Base-by-base conservation (phyloP, 805 yeast genomes). In the Ogataea neopini region DNA sequence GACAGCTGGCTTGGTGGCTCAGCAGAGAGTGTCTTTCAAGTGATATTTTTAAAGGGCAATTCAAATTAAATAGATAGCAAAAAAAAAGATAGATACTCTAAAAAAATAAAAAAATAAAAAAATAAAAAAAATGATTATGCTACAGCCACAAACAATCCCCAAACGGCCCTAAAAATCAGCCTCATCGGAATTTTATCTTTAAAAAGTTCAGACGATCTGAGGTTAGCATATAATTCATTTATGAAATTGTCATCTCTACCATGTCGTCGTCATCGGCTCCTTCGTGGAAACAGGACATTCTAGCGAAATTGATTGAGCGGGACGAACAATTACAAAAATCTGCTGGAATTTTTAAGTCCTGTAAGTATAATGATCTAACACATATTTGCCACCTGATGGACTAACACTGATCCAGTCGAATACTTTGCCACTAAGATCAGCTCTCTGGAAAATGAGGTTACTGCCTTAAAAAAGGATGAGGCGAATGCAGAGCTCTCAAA, bases 231-330 rank as follows among this genome's bases (percentile, higher is more conserved):
- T 22, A 22, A 5, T 22, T 22, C 7, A 22, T 22, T 22, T 8
- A 25, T 22, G 28, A 23, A 39, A 39, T 36, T 28, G 13, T 28
- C 11, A n/a, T 28, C 32, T 36, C 15, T 10, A 17, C 28, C 30
- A 19, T 35, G 28, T 37, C 30, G 19, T 13, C 28, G 15, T 10
- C 11, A 11, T 22, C 29, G 37, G n/a, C 44, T 13, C 25, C 41
- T 11, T 15, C 42, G 17, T 60, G 64, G 64, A 60, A 58, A 39
- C 29, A 49, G 9, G 58, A 56, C 7, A 40, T 60, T 3, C 45
- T 58, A 14, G 14, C 44, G 9, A 56, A 48, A 43, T 40, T 60
- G 6, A 30, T 17, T 4, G 49, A 53, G 18, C 52, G 63, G 40
- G 64, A 61, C 40, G 40, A 47, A 17, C 34, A 36, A 32, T 43